phyloP scores from a whole-genome alignment of 306 rosid species.

The Acacia confusa region DNA sequence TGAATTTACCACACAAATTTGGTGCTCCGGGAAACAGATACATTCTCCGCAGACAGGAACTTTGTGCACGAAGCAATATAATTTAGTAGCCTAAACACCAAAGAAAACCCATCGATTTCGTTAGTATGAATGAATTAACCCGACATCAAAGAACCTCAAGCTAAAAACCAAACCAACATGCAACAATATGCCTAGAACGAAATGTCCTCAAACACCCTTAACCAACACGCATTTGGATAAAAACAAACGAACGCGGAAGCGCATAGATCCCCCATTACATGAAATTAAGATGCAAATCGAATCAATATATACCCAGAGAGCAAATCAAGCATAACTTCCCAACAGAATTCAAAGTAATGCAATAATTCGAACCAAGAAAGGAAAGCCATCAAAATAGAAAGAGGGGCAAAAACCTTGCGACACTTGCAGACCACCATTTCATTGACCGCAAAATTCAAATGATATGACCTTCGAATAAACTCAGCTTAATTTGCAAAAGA shows the following conservation, averaged over 20 bases:
- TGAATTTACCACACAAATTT: constrained; percentile 79
- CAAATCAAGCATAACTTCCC: constrained; percentile 27
- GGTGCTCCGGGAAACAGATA: constrained; percentile 93
- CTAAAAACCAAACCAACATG: constrained; percentile 8
- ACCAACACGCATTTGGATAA: constrained; percentile 14
- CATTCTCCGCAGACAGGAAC: constrained; percentile 99
- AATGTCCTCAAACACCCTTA: constrained; percentile 2
- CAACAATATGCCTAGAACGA: background rate
- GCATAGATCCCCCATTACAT: constrained; percentile 38
- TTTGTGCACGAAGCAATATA: constrained; percentile 97
- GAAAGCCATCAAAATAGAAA: background rate
- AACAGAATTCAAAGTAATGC: constrained; percentile 29
- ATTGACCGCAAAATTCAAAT: constrained; percentile 39
- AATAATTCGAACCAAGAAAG: background rate
- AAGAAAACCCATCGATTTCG: constrained; percentile 16
- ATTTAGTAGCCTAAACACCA: constrained; percentile 87
- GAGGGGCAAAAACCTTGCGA: constrained; percentile 69
- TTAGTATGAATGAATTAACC: background rate
- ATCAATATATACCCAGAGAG: constrained; percentile 47
- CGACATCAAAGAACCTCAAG: constrained; percentile 8
- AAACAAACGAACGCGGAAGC: constrained; percentile 31
- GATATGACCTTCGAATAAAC: background rate
- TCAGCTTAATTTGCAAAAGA: constrained; percentile 16
- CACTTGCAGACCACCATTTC: constrained; percentile 99
- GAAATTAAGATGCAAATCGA: constrained; percentile 40